Evolutionary conservation across 2,329 filamentous ascomycete species (phyloP), one percentile per base, ranked within the genome.

Genomic region (Fusarium fracticaudum): DNA sequence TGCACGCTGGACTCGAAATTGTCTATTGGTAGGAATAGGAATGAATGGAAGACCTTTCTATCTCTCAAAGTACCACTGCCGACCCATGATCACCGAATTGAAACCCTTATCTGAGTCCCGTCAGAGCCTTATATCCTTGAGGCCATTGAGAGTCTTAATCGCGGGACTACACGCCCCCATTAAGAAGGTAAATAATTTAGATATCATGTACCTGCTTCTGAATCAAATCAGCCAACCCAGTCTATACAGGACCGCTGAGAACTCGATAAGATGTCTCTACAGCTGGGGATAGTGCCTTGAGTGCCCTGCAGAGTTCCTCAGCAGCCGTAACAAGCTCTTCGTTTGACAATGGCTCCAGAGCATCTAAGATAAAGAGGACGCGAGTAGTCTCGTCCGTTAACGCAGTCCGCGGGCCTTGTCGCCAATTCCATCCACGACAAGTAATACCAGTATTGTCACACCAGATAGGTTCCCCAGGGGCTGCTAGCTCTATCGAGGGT

Each of bases 1-100:
- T 47, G 9, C 20, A 29, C 13, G 9, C 4, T 26, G 11, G 5
- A 20, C 1, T 15, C 3, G 6, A 48, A 15, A 22, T 22, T 29
- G 9, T 22, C 2, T 0, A 29, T 9, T 22, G 26, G 26, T 29
- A 48, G 18, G 0, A 1, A 14, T 29, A 22, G 26, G 15, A 29
- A 3, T 48, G 9, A 48, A 29, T 11, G 3, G 0, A 47, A 22
- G 0, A 0, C 6, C 15, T 29, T 47, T 29, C 45, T 29, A 22
- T 15, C 2, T 47, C 18, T 20, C 0, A 20, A 1, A 44, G 10
- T 3, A 26, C 24, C 24, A 45, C 14, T 35, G 33, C 13, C 13
- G 2, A 35, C 33, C 2, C 6, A 14, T 14, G 0, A 3, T 1
- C 6, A 14, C 7, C 14, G 4, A 14, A 33, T 7, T 7, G 0